These are phyloP conservation scores for Neodidymelliopsis sp. DNA, from an alignment of 2,329 filamentous ascomycete species.

Conservation along the genomic window DNA sequence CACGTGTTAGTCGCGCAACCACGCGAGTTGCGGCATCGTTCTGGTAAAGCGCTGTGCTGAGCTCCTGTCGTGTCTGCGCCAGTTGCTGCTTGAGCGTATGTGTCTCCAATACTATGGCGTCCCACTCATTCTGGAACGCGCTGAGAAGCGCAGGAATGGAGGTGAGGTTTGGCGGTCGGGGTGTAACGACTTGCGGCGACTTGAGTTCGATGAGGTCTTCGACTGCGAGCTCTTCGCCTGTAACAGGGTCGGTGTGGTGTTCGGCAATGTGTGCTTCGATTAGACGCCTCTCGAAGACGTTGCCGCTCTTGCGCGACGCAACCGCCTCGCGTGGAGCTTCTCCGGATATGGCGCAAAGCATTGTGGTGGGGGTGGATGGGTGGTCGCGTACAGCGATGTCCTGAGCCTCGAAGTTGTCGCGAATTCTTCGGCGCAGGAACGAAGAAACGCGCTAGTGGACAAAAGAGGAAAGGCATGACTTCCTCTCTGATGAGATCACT, in stretches of 20 bases:
- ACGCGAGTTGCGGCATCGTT: conserved; percentile 97
- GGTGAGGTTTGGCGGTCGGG: conserved; percentile 89
- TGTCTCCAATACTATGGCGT: conserved; percentile 87
- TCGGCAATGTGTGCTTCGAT: conserved; percentile 95
- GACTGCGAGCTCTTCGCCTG: conserved; percentile 79
- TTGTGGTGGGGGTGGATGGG: conserved; percentile 25
- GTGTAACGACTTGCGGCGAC: conserved; percentile 81
- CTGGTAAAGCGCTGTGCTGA: conserved; percentile 93
- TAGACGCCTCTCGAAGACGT: conserved; percentile 92
- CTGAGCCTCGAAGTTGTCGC: conserved; percentile 11
- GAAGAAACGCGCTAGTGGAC: conserved; percentile 12
- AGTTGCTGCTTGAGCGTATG: conserved; percentile 91
- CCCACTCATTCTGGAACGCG: conserved; percentile 98
- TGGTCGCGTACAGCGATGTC: conserved; percentile 10
- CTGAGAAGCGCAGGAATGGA: conserved; percentile 94
- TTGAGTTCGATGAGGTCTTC: conserved; percentile 92
- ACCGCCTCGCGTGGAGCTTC: conserved; percentile 95
- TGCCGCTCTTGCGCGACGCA: conserved; percentile 91
- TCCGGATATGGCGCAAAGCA: conserved; percentile 78
- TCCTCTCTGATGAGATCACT: not conserved
- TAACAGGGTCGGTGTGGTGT: conserved; percentile 90
- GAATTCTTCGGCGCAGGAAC: conserved; percentile 20
- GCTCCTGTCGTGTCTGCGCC: conserved; percentile 87
- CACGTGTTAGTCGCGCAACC: conserved; percentile 87
- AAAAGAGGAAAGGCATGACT: conserved; percentile 2